Conservation (phyloP, 208 protist species). For the Trypanosoma boissoni region DNA sequence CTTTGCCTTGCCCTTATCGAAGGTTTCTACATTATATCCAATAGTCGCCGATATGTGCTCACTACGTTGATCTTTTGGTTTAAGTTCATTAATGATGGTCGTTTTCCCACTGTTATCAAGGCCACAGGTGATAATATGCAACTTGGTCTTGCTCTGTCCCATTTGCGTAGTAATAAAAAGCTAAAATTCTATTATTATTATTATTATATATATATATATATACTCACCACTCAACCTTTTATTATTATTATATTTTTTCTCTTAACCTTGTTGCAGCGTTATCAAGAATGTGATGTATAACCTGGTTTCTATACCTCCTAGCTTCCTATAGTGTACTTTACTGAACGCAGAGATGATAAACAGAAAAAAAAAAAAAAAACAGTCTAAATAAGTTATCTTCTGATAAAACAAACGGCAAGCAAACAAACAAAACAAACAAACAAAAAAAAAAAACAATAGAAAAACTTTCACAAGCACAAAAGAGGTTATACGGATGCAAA, state of each 20-base stretch:
- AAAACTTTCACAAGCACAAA: background rate
- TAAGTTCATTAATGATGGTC: constrained; percentile 97
- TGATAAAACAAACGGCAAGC: background rate
- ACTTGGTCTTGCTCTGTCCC: constrained; percentile 83
- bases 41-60: constrained; percentile 96
- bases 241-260: background rate
- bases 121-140: constrained; percentile 81
- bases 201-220: constrained; percentile 1
- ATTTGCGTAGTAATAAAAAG: constrained; percentile 30
- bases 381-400: background rate
- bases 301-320: too few species aligned
- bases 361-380: background rate
- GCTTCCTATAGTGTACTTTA: too few species aligned
- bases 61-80: constrained; percentile 91
- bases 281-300: too few species aligned
- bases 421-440: constrained; percentile 16
- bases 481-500: too few species aligned
- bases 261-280: too few species aligned
- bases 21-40: constrained; percentile 88
- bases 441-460: constrained; percentile 4
- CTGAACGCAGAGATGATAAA: background rate
- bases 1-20: constrained; percentile 92
- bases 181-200: background rate
- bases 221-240: background rate
- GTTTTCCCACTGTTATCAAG: constrained; percentile 96